Conservation (phyloP, 2,329 filamentous ascomycete species). For the Cercospora zeina region DNA sequence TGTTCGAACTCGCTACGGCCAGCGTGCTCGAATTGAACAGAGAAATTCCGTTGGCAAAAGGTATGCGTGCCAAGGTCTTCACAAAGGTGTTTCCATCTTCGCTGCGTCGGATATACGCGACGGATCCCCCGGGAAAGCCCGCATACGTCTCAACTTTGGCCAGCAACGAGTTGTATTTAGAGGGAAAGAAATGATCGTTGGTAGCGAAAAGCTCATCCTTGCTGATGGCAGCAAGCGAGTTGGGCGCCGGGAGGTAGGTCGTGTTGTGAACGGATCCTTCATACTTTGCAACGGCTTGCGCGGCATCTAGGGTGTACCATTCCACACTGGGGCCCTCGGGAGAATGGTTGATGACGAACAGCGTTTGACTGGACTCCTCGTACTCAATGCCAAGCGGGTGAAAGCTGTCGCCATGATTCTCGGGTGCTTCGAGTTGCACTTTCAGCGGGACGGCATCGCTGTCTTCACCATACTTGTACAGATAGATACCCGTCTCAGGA, state of each 20-base stretch:
- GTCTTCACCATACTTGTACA: constrained; percentile 43
- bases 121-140: constrained; percentile 41
- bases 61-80: constrained; percentile 38
- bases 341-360: constrained; percentile 47
- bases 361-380: constrained; percentile 38
- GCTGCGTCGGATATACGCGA: constrained; percentile 41
- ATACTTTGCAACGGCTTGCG: constrained; percentile 35
- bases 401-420: constrained; percentile 37
- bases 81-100: constrained; percentile 3
- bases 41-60: constrained; percentile 48
- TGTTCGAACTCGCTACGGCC: constrained; percentile 44
- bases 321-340: constrained; percentile 40
- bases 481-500: constrained; percentile 41
- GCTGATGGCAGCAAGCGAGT: constrained; percentile 43
- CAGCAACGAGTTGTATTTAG: constrained; percentile 34
- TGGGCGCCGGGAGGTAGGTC: constrained; percentile 41
- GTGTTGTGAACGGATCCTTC: constrained; percentile 39
- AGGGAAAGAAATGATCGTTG: constrained; percentile 47
- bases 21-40: constrained; percentile 42
- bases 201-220: constrained; percentile 43
- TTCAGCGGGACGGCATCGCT: constrained; percentile 31
- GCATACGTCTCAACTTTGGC: constrained; percentile 45
- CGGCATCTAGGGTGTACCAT: constrained; percentile 40
- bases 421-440: constrained; percentile 36
- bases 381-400: constrained; percentile 48